Percentiles rank a stretch among this genome's conserved stretches.
These are phyloP conservation scores for Quercus phellos DNA, from an alignment of 331 rosid species.

Conservation along the genomic window DNA sequence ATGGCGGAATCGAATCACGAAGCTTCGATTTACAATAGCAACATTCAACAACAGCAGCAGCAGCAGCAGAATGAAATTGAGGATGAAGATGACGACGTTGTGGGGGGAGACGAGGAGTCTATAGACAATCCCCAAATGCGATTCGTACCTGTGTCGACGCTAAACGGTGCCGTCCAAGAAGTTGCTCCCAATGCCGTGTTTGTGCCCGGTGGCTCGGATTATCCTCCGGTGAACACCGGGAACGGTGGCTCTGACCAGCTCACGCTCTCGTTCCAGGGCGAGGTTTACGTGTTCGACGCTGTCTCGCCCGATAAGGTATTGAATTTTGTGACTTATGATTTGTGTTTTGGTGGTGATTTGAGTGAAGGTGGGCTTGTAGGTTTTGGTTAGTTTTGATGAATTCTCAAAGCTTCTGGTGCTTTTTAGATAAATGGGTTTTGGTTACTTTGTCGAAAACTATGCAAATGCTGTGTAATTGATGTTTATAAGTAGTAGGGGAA, in stretches of 20 bases:
- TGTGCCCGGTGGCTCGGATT: slow-evolving; percentile 30
- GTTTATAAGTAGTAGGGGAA: too few species aligned
- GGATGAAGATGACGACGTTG: slow-evolving; percentile 45
- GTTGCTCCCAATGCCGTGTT: slow-evolving; percentile 20
- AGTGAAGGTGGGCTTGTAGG: too few species aligned
- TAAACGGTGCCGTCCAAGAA: slow-evolving; percentile 21
- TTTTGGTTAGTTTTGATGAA: too few species aligned
- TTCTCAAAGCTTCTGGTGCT: too few species aligned
- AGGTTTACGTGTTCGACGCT: slow-evolving; percentile 53
- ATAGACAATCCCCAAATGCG: slow-evolving; percentile 47
- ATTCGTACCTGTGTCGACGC: slow-evolving; percentile 9
- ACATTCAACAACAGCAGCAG: neutral
- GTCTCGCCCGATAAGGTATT: slow-evolving; percentile 52
- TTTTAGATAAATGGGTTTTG: too few species aligned
- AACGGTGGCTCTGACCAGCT: slow-evolving; percentile 48
- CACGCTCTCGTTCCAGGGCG: slow-evolving; percentile 51
- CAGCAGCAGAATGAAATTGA: slow-evolving; percentile 22
- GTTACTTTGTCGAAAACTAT: too few species aligned
- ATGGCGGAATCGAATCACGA: slow-evolving; percentile 37
- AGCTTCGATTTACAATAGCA: slow-evolving; percentile 25
- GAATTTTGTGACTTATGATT: neutral
- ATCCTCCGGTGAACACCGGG: slow-evolving; percentile 28
- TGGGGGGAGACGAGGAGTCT: slow-evolving; percentile 42
- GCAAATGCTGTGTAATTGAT: too few species aligned
- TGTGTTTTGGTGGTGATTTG: too few species aligned